A percentile compares a stretch with the other conserved stretches of the same genome.
Evolutionary conservation across 2,329 filamentous ascomycete species (phyloP).

Genomic region (Penicillium sp.): DNA sequence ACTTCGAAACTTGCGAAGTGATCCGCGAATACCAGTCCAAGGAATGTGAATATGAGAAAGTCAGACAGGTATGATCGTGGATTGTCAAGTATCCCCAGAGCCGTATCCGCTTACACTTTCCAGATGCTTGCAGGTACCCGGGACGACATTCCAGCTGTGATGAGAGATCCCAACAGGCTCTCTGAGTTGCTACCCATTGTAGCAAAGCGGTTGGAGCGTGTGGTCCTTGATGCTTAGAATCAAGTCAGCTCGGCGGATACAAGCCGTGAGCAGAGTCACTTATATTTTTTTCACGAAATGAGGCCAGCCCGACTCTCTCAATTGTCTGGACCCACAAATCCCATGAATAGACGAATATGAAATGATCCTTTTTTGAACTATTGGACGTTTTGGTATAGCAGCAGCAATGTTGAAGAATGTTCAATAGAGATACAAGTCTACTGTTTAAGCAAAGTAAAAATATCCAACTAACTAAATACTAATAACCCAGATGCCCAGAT

Average conservation of each 20-base stretch:
- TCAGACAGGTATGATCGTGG: conserved; percentile 57
- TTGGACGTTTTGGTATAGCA: background rate
- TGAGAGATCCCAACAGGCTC: conserved; percentile 75
- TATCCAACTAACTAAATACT: background rate
- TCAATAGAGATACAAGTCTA: background rate
- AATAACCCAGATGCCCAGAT: background rate
- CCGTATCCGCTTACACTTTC: conserved; percentile 3
- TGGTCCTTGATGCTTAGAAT: conserved; percentile 29
- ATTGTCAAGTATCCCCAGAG: background rate
- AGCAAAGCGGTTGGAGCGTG: conserved; percentile 60
- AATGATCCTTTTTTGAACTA: background rate
- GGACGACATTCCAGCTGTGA: conserved; percentile 68
- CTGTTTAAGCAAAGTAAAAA: background rate
- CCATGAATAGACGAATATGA: background rate
- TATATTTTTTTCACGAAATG: background rate
- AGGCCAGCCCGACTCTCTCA: background rate
- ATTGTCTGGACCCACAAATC: too few species aligned
- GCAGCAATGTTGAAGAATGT: background rate
- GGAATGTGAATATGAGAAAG: conserved; percentile 72
- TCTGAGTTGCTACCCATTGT: conserved; percentile 64
- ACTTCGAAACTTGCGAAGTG: conserved; percentile 73
- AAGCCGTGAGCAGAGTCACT: background rate
- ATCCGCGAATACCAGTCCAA: conserved; percentile 86
- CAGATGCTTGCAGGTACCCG: conserved; percentile 52
- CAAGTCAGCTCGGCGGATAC: background rate